Evolutionary conservation across 2,329 filamentous ascomycete species (phyloP).

Genomic region (Trichoderma atroviride): DNA sequence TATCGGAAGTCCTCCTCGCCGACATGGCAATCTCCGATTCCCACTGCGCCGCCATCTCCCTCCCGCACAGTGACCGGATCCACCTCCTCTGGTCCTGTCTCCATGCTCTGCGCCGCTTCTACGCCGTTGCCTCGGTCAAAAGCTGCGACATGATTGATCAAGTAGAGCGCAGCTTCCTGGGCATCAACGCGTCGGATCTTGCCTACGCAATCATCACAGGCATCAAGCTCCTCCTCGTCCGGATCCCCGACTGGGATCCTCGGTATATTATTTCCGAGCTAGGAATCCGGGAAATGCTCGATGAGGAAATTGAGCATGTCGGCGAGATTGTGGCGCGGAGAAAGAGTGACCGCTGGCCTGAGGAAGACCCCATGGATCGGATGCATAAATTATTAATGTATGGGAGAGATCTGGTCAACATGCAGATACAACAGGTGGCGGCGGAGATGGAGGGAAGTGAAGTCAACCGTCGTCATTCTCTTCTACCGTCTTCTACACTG

Average conservation of each 20-base stretch:
- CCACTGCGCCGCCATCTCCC: constrained; percentile 36
- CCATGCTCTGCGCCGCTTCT: constrained; percentile 45
- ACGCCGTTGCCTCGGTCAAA: constrained; percentile 36
- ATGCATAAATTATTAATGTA: constrained; percentile 39
- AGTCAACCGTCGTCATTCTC: background rate
- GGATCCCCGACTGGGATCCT: constrained; percentile 51
- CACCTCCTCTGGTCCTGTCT: constrained; percentile 52
- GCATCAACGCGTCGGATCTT: constrained; percentile 51
- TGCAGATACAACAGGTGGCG: constrained; percentile 33
- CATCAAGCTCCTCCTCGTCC: constrained; percentile 51
- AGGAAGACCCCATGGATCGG: constrained; percentile 40
- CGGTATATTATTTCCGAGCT: constrained; percentile 43
- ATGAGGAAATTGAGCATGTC: constrained; percentile 38
- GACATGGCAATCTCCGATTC: constrained; percentile 50
- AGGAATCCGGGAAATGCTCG: constrained; percentile 35
- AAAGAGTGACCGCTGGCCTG: constrained; percentile 33
- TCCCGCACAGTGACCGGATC: constrained; percentile 46
- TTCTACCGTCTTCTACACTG: background rate
- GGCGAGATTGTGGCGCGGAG: constrained; percentile 37
- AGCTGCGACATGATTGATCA: constrained; percentile 33
- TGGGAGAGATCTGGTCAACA: constrained; percentile 37
- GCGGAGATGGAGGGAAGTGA: constrained; percentile 27
- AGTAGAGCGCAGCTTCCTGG: constrained; percentile 45
- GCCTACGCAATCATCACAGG: constrained; percentile 51
- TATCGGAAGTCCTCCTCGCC: constrained; percentile 52